phyloP scores from a whole-genome alignment of 805 yeast genomes.

The Jamesozyma hellenica region DNA sequence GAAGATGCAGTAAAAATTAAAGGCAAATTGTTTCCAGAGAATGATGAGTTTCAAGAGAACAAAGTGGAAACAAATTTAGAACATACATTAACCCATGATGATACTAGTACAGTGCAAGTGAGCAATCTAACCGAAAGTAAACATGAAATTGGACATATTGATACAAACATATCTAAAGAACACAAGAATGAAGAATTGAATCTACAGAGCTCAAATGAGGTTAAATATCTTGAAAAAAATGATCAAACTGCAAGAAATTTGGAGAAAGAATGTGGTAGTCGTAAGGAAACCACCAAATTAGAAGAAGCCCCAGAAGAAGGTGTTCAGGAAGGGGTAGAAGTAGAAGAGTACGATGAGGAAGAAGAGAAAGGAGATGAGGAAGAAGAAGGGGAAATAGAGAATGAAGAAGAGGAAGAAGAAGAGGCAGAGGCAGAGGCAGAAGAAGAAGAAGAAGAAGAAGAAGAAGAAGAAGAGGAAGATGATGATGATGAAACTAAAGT shows the following conservation, averaged over 20 bases:
- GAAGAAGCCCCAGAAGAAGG: slow-evolving; percentile 10
- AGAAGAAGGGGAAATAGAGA: slow-evolving; percentile 5
- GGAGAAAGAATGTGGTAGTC: no score
- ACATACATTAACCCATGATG: background rate
- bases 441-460: slow-evolving; percentile 6
- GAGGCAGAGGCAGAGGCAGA: slow-evolving; percentile 6
- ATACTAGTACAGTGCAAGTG: background rate
- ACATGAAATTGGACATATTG: background rate
- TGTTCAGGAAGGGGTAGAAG: slow-evolving; percentile 15
- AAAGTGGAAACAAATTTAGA: background rate
- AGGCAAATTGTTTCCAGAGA: no score
- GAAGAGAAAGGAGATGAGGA: slow-evolving; percentile 6
- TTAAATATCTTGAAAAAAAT: no score
- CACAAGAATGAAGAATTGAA: no score
- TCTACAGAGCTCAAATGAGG: no score
- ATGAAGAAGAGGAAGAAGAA: slow-evolving; percentile 10
- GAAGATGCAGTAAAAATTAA: background rate
- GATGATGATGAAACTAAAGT: slow-evolving; percentile 8
- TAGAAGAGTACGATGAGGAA: slow-evolving; percentile 8
- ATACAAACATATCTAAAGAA: background rate
- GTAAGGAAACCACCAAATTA: background rate
- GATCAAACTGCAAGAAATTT: no score
- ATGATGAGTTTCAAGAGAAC: no score
- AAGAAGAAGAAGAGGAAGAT: slow-evolving; percentile 7
- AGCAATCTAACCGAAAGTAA: background rate